Conservation (phyloP, 2,329 filamentous ascomycete genomes). For the Sporothrix brasiliensis region DNA sequence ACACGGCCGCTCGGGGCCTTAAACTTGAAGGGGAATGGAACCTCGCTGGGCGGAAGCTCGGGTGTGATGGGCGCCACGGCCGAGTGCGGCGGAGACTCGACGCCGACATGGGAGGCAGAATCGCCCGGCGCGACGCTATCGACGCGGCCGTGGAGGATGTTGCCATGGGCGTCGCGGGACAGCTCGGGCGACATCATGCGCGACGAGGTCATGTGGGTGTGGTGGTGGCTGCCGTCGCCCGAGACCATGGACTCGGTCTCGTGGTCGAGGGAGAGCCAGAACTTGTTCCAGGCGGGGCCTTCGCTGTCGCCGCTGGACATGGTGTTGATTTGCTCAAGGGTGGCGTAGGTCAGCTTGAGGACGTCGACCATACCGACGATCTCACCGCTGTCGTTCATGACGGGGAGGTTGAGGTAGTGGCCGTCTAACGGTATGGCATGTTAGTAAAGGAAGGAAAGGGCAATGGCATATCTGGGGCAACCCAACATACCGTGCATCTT, state of each 20-base stretch:
- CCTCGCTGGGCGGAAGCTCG: slow-evolving; percentile 66
- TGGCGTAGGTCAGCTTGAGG: slow-evolving; percentile 96
- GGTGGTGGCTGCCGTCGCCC: slow-evolving; percentile 78
- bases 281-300: slow-evolving; percentile 98
- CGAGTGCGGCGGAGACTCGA: slow-evolving; percentile 74
- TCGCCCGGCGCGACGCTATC: slow-evolving; percentile 91
- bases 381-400: slow-evolving; percentile 96
- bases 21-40: slow-evolving; percentile 97
- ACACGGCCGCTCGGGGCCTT: slow-evolving; percentile 95
- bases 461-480: neutral
- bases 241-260: slow-evolving; percentile 97
- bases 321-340: slow-evolving; percentile 94
- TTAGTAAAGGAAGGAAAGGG: neutral
- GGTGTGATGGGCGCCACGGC: slow-evolving; percentile 50
- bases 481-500: slow-evolving; percentile 90
- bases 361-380: slow-evolving; percentile 99
- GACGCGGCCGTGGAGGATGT: slow-evolving; percentile 47
- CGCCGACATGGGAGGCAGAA: slow-evolving; percentile 88
- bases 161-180: slow-evolving; percentile 64
- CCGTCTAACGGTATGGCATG: slow-evolving; percentile 66
- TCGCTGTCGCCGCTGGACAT: slow-evolving; percentile 88
- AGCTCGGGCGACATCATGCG: slow-evolving; percentile 74
- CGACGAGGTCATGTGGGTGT: slow-evolving; percentile 66
- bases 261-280: slow-evolving; percentile 94
- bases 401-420: slow-evolving; percentile 95